Conservation (phyloP, 331 rosid genomes). For the Malus hybrid region DNA sequence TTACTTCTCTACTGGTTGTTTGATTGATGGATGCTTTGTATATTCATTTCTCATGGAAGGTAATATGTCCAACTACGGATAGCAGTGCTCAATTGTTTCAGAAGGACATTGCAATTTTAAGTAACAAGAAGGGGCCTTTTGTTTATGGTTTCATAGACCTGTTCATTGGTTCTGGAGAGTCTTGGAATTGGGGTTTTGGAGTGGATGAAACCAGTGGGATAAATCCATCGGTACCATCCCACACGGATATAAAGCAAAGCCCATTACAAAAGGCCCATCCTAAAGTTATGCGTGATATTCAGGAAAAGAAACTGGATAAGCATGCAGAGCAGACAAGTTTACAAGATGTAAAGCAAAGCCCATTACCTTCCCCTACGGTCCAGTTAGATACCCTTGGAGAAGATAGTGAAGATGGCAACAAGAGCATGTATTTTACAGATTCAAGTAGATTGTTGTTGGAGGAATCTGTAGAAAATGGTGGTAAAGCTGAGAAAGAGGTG, state of each 20-base stretch:
- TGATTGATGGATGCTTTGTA: slow-evolving; percentile 4
- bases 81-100: slow-evolving; percentile 40
- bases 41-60: slow-evolving; percentile 42
- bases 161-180: slow-evolving; percentile 84
- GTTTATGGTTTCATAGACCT: slow-evolving; percentile 86
- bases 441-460: slow-evolving; percentile 41
- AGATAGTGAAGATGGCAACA: slow-evolving; percentile 53
- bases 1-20: background rate
- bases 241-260: slow-evolving; percentile 23
- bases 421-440: slow-evolving; percentile 30
- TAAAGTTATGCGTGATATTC: slow-evolving; percentile 27
- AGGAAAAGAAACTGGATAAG: slow-evolving; percentile 41
- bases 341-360: slow-evolving; percentile 37
- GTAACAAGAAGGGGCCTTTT: slow-evolving; percentile 49
- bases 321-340: slow-evolving; percentile 22
- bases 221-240: slow-evolving; percentile 29
- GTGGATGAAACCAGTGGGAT: slow-evolving; percentile 49
- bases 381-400: slow-evolving; percentile 49
- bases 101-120: slow-evolving; percentile 43
- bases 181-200: slow-evolving; percentile 82
- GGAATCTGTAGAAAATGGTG: slow-evolving; percentile 19
- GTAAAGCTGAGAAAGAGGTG: slow-evolving; percentile 60
- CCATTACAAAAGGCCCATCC: background rate
- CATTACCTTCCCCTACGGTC: slow-evolving; percentile 24
- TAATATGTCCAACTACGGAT: slow-evolving; percentile 28